Evolutionary conservation across 2,329 filamentous ascomycete species (phyloP), one percentile per base, ranked within the genome.

Genomic region (Amauroascus niger): DNA sequence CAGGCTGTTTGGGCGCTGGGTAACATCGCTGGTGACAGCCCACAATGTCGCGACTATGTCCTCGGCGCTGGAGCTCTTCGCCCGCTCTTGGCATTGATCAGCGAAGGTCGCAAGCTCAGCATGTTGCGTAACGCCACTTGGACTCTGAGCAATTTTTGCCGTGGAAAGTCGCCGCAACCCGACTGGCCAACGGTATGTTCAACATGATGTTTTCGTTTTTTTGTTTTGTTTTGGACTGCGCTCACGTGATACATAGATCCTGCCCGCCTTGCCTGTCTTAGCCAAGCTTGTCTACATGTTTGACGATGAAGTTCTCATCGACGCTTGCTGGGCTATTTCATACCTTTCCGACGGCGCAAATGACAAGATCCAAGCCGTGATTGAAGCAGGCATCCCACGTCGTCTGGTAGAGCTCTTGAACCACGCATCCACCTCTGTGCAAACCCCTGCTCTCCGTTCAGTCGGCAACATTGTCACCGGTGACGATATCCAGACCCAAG

Each of bases 101-200:
- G 91, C 52, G 93, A 98, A 72, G 96, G 93, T 76, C 89, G 93
- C 67, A 98, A 98, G 79, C 78, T 98, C 55, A 97, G 90, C 80
- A 98, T 98, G 93, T 84, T 98, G 50, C 82, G 93, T 63, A 98
- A 98, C 70, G 93, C 93, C 33, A 98, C 93, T 22, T 98, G 93
- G 93, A 98, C 93, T 43, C 77, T 98, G 54, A 97, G 93, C 80
- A 98, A 98, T 79, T 98, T 98, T 76, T 98, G 93, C 77, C 88
- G 93, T 78, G 93, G 93, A 74, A 98, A 98, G 82, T 96, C 91
- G 7, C 93, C 93, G 49, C 93, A 98, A 76, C 93, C 93, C 45
- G 93, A 98, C 69, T 98, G 93, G 93, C 82, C 83, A 67, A 96
- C 88, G 35, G 89, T 95, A 79, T 73, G 88, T 79, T 50, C n/a